Conservation (phyloP, 495 filamentous ascomycete genomes). For the Staphylotrichum longicolle region DNA sequence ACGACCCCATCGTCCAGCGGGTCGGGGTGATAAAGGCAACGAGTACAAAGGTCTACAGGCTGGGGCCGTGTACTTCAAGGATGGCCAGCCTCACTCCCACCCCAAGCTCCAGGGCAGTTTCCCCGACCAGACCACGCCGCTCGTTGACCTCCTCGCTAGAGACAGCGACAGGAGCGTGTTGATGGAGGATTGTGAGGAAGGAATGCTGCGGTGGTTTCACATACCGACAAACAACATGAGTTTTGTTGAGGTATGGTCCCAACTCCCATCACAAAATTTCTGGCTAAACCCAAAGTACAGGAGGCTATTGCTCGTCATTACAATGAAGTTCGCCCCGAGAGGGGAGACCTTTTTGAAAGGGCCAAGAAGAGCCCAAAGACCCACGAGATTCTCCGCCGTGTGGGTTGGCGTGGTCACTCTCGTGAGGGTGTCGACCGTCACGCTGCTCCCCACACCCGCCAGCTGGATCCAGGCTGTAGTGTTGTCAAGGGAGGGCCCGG, state of each 20-base stretch:
- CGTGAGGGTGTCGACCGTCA: conserved; percentile 16
- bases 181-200: conserved; percentile 17
- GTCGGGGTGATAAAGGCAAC: not conserved
- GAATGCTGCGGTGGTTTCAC: conserved; percentile 21
- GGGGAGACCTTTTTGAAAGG: conserved; percentile 20
- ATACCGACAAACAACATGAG: conserved; percentile 19
- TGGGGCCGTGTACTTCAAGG: conserved; percentile 19
- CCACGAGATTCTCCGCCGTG: conserved; percentile 21
- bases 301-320: conserved; percentile 22
- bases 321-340: conserved; percentile 18
- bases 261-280: no score
- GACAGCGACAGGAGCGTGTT: conserved; percentile 14
- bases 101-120: conserved; percentile 18
- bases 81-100: conserved; percentile 14
- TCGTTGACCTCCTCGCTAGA: conserved; percentile 18
- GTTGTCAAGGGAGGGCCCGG: conserved; percentile 9
- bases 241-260: conserved; percentile 13
- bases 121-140: conserved; percentile 18
- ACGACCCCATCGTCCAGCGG: no score
- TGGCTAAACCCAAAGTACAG: conserved; percentile 2
- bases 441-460: conserved; percentile 17
- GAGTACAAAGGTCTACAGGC: conserved; percentile 20
- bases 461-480: conserved; percentile 14
- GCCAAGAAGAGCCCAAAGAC: conserved; percentile 16
- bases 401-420: conserved; percentile 19